Evolutionary conservation across 2,329 filamentous ascomycete genomes (phyloP).

Genomic region (Graphiopsis chlorocephala): DNA sequence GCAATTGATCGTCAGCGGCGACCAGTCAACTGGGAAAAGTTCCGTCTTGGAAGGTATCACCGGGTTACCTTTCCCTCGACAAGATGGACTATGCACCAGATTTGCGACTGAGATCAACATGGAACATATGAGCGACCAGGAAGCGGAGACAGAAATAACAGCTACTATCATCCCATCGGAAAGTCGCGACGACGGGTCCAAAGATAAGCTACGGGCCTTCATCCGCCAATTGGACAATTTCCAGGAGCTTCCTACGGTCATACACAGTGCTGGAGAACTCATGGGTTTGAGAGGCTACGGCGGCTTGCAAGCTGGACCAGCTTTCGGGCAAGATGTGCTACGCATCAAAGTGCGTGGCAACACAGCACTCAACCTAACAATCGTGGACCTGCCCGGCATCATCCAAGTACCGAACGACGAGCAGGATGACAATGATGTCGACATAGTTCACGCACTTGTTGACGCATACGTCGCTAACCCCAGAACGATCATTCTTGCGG

Average conservation of each 20-base stretch:
- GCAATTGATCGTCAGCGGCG: constrained; percentile 48
- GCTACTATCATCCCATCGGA: constrained; percentile 56
- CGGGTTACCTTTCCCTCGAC: constrained; percentile 32
- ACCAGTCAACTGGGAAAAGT: too few species aligned
- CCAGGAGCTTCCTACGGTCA: neutral
- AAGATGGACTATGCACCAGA: too few species aligned
- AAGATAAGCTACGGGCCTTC: neutral
- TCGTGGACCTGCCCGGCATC: constrained; percentile 29
- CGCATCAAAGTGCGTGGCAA: constrained; percentile 23
- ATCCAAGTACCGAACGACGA: constrained; percentile 25
- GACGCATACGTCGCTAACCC: constrained; percentile 37
- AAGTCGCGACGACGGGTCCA: neutral
- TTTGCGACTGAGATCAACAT: too few species aligned
- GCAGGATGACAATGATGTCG: constrained; percentile 36
- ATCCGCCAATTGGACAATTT: neutral
- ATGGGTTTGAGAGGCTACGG: neutral
- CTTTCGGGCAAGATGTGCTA: constrained; percentile 21
- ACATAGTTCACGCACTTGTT: constrained; percentile 37
- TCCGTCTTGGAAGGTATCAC: too few species aligned
- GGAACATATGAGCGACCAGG: constrained; percentile 48
- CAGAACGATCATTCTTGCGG: constrained; percentile 41
- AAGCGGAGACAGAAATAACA: constrained; percentile 60
- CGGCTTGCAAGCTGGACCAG: neutral
- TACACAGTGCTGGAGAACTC: neutral
- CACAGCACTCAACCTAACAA: constrained; percentile 19